A percentile compares a stretch with the other conserved stretches of the same genome.
phyloP scores from a whole-genome alignment of 108 stramenopile genomes.

The Skeletonema tropicum region DNA sequence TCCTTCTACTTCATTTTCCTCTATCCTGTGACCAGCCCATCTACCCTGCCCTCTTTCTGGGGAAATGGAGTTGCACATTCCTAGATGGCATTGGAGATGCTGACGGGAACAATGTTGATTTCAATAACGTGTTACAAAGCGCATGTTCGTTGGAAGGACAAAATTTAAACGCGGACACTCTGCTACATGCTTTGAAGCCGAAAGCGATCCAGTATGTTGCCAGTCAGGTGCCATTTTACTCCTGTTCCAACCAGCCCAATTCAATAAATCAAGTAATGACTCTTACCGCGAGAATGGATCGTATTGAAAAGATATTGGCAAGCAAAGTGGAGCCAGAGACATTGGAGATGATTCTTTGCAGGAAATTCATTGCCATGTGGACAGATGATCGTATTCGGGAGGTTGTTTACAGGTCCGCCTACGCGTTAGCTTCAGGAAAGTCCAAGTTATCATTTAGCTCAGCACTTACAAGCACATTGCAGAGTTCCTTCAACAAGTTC shows the following conservation, averaged over 20 bases:
- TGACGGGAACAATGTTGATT: background rate
- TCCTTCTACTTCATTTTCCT: conserved; percentile 33
- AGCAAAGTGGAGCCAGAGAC: background rate
- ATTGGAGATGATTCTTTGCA: conserved; percentile 18
- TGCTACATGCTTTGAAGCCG: conserved; percentile 15
- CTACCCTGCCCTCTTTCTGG: conserved; percentile 34
- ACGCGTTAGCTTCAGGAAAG: conserved; percentile 13
- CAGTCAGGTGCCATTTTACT: conserved; percentile 24
- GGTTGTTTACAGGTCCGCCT: conserved; percentile 11
- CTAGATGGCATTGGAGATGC: conserved; percentile 32
- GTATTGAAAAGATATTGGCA: conserved; percentile 8
- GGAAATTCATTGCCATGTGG: conserved; percentile 21
- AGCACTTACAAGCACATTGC: conserved; percentile 14
- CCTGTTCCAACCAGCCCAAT: conserved; percentile 12
- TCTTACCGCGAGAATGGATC: conserved; percentile 14
- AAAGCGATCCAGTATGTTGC: conserved; percentile 29
- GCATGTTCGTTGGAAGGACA: conserved; percentile 11
- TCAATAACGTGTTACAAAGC: conserved; percentile 20
- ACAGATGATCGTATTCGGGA: conserved; percentile 16
- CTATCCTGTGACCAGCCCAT: conserved; percentile 12
- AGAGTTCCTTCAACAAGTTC: conserved; percentile 25
- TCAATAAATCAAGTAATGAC: conserved; percentile 20
- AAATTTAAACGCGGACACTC: background rate
- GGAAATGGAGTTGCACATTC: conserved; percentile 20
- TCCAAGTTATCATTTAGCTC: conserved; percentile 24